Base-by-base conservation (phyloP, 352 stramenopile genomes). In the Phytophthora syringae region DNA sequence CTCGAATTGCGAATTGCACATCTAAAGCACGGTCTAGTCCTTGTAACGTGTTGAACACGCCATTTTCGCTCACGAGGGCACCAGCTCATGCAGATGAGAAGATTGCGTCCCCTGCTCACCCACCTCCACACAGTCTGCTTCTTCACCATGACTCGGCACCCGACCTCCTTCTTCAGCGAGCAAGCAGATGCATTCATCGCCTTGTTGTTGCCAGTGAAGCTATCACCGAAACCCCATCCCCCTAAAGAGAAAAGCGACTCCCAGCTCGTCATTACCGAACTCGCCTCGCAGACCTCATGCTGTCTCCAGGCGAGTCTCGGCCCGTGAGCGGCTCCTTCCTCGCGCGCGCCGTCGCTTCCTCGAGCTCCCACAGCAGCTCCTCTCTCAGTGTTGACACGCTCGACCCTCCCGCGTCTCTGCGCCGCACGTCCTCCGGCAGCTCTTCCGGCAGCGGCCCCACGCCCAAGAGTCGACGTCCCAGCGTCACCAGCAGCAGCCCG, bases 241-340 rank as follows among this genome's bases (percentile, higher is more conserved):
- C 32, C 53, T 7, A 12, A 11, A 24, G 18, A 52, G 32, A 56
- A 45, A 37, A 37, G 10, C 7, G 13, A 16, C 21, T 21, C 32
- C 2, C 7, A n/a, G 49, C 30, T 44, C 49, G 32, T 56, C 32
- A 47, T 24, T 30, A 20, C 11, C 7, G 12, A 37, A 45, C 10
- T 56, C 21, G 50, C 36, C 2, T 5, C 15, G 11, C 20, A 22
- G 7, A 47, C 12, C 5, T 20, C 25, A 52, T 52, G n/a, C 28
- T 7, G 20, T n/a, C 52, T n/a, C 32, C 50, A 18, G 18, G 55
- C 13, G 44, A 22, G 16, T 32, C 20, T 30, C 59, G 59, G 15
- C 30, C 40, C 7, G 40, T 67, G 42, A 60, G 24, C 43, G 34
- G 32, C 49, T 67, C 59, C 16, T 67, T 67, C 50, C 16, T 66